Evolutionary conservation across 768 basidiomycete genomes (phyloP).

Genomic region (Boletales sp.): DNA sequence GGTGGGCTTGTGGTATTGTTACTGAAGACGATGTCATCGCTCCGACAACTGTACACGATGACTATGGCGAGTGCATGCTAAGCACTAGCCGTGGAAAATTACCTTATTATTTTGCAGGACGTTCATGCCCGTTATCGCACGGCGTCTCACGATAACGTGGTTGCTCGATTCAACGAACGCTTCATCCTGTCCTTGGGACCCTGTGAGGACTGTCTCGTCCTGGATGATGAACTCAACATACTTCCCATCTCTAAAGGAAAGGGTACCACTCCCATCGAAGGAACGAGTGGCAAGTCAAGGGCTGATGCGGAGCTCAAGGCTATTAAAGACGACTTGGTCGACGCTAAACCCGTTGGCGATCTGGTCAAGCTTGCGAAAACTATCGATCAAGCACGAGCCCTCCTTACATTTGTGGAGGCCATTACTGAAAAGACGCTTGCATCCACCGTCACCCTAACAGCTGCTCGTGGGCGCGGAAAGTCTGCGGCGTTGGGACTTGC

Average conservation of each 20-base stretch:
- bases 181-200: conserved; percentile 97
- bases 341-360: conserved; percentile 84
- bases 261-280: conserved; percentile 72
- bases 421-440: conserved; percentile 91
- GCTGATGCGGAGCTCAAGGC: conserved; percentile 67
- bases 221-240: conserved; percentile 98
- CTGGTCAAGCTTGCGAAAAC: conserved; percentile 90
- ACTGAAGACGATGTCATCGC: conserved; percentile 91
- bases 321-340: conserved; percentile 72
- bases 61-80: conserved; percentile 50
- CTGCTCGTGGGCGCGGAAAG: conserved; percentile 93
- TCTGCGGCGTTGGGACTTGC: conserved; percentile 95
- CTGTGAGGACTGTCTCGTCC: conserved; percentile 86
- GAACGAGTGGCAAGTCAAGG: conserved; percentile 46
- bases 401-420: conserved; percentile 93
- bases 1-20: conserved; percentile 87
- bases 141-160: conserved; percentile 80
- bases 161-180: conserved; percentile 97
- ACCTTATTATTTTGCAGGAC: conserved; percentile 51
- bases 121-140: conserved; percentile 95
- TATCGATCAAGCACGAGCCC: conserved; percentile 89
- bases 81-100: background rate
- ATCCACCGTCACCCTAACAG: conserved; percentile 93
- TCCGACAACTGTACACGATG: conserved; percentile 91
- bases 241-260: conserved; percentile 94